phyloP scores from a whole-genome alignment of 768 basidiomycete genomes.

The Macrocybe gigantea region DNA sequence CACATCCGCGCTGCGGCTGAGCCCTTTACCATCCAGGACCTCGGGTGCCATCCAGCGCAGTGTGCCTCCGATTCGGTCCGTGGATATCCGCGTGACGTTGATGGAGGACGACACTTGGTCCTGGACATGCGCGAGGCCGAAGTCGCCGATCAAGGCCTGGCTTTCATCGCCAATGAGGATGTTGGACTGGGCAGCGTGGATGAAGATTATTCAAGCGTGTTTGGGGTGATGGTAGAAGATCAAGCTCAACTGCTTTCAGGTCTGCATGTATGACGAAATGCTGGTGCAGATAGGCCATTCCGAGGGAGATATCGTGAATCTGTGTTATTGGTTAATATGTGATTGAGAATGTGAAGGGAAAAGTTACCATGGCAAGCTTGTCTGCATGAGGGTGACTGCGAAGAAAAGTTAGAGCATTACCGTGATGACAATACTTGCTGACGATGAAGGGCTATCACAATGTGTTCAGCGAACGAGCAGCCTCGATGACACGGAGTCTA shows the following conservation, averaged over 20 bases:
- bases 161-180: constrained; percentile 29
- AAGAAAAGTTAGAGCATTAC: constrained; percentile 5
- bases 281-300: constrained; percentile 20
- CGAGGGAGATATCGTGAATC: constrained; percentile 16
- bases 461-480: not conserved
- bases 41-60: constrained; percentile 46
- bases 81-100: constrained; percentile 8
- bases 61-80: constrained; percentile 15
- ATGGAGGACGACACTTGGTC: constrained; percentile 17
- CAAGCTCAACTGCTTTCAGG: constrained; percentile 17
- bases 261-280: constrained; percentile 20
- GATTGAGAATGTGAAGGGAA: not conserved
- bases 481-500: not conserved
- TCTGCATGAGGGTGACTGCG: not conserved
- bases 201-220: not conserved
- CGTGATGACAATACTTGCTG: constrained; percentile 2
- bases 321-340: not conserved
- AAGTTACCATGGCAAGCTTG: constrained; percentile 7
- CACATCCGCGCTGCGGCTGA: constrained; percentile 31
- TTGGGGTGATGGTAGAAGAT: not conserved
- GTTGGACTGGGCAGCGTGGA: constrained; percentile 25
- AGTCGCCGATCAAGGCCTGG: constrained; percentile 38
- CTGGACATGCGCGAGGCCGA: constrained; percentile 37
- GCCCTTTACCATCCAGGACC: constrained; percentile 18
- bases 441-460: constrained; percentile 7